Evolutionary conservation across 352 stramenopile genomes (phyloP).

Genomic region (Globisporangium yorkense): DNA sequence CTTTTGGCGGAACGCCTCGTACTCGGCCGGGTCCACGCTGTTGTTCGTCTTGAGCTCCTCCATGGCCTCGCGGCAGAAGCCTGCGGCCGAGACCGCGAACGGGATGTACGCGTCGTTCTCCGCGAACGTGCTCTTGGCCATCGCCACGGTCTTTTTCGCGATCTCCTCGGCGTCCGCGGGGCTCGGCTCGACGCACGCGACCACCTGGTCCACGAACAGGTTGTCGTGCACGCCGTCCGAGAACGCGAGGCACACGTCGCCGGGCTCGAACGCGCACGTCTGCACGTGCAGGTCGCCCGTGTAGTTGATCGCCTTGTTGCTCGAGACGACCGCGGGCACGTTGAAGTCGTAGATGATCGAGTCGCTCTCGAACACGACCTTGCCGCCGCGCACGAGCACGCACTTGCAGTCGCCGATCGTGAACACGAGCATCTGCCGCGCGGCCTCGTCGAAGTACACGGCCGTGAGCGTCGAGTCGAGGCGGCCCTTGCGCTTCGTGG

Average conservation of each 20-base stretch:
- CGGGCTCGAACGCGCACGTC: slow-evolving; percentile 59
- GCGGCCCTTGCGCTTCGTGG: slow-evolving; percentile 69
- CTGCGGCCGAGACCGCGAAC: slow-evolving; percentile 77
- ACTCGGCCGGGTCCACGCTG: slow-evolving; percentile 54
- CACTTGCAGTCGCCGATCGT: slow-evolving; percentile 88
- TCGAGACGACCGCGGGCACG: slow-evolving; percentile 81
- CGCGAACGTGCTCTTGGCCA: slow-evolving; percentile 63
- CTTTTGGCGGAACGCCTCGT: slow-evolving; percentile 61
- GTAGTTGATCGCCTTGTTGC: slow-evolving; percentile 84
- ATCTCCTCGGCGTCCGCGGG: slow-evolving; percentile 62
- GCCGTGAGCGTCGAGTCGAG: slow-evolving; percentile 81
- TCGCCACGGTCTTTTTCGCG: slow-evolving; percentile 61
- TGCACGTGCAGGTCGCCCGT: slow-evolving; percentile 63
- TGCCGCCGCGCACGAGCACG: slow-evolving; percentile 56
- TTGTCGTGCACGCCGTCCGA: slow-evolving; percentile 88
- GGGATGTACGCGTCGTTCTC: slow-evolving; percentile 69
- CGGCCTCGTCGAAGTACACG: slow-evolving; percentile 73
- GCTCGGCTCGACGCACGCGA: slow-evolving; percentile 46
- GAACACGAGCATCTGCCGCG: slow-evolving; percentile 75
- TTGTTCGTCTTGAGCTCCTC: slow-evolving; percentile 72
- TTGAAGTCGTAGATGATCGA: slow-evolving; percentile 91
- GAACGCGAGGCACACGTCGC: slow-evolving; percentile 79
- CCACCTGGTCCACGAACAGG: slow-evolving; percentile 79
- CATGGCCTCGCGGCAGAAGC: slow-evolving; percentile 74
- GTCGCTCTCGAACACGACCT: slow-evolving; percentile 82